Percentiles rank a stretch among this genome's conserved stretches.
Evolutionary conservation across 345 rosid genomes (phyloP).

Genomic region (Lenwebbia sp.): DNA sequence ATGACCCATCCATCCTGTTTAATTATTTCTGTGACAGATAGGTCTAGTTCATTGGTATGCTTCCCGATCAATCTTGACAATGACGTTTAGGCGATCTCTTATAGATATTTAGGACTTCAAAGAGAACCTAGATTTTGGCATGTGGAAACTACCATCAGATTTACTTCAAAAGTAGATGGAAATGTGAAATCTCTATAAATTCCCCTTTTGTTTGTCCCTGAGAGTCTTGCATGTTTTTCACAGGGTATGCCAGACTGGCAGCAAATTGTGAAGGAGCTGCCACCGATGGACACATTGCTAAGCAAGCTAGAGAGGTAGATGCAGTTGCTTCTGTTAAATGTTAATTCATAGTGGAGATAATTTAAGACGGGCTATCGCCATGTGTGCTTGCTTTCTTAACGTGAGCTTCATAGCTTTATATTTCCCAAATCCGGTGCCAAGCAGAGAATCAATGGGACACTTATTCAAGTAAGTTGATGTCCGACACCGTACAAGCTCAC

Average conservation of each 20-base stretch:
- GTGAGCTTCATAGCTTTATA: neutral
- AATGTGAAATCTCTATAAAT: neutral
- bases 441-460: neutral
- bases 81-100: neutral
- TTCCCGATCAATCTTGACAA: neutral
- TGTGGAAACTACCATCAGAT: neutral
- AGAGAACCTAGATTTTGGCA: neutral
- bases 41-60: neutral
- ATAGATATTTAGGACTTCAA: neutral
- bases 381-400: neutral
- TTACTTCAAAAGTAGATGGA: neutral
- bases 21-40: neutral
- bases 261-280: conserved; percentile 69
- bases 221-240: neutral
- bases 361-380: neutral
- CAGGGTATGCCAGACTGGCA: conserved; percentile 96
- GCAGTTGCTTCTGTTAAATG: neutral
- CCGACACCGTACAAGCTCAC: neutral
- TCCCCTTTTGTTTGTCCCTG: neutral
- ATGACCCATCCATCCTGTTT: neutral
- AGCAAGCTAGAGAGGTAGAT: conserved; percentile 77
- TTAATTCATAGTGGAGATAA: neutral
- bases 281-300: conserved; percentile 67
- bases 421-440: neutral
- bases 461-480: neutral